phyloP scores from a whole-genome alignment of 2,329 filamentous ascomycete species.

The Sporothrix pallida region DNA sequence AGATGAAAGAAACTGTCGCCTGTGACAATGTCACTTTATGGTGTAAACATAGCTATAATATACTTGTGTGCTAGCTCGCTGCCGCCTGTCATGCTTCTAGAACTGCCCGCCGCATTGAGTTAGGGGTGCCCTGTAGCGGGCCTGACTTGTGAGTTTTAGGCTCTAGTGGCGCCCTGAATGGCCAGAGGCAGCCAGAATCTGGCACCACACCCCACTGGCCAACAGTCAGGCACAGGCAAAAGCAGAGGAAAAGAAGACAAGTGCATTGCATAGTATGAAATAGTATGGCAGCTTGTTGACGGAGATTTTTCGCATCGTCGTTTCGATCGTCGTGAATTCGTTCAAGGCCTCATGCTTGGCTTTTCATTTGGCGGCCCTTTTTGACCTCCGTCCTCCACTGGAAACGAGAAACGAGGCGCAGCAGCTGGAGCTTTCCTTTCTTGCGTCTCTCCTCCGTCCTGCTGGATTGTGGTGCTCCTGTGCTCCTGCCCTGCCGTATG shows the following conservation, averaged over 20 bases:
- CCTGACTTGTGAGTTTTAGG: neutral
- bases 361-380: neutral
- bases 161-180: neutral
- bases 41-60: neutral
- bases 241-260: neutral
- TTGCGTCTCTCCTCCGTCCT: neutral
- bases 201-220: constrained; percentile 24
- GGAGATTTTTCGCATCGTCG: neutral
- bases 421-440: constrained; percentile 27
- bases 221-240: constrained; percentile 23
- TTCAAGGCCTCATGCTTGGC: neutral
- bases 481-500: neutral
- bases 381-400: constrained; percentile 6
- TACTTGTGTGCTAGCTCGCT: neutral
- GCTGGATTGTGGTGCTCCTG: neutral
- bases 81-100: neutral
- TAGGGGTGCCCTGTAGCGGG: constrained; percentile 3
- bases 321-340: neutral
- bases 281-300: neutral
- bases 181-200: neutral
- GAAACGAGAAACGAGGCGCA: constrained; percentile 31
- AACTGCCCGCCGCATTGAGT: constrained; percentile 19
- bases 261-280: neutral
- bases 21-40: neutral
- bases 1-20: neutral